These are phyloP conservation scores for Pseudogymnoascus sp. DNA, from an alignment of 2,329 filamentous ascomycete species.

Conservation along the genomic window DNA sequence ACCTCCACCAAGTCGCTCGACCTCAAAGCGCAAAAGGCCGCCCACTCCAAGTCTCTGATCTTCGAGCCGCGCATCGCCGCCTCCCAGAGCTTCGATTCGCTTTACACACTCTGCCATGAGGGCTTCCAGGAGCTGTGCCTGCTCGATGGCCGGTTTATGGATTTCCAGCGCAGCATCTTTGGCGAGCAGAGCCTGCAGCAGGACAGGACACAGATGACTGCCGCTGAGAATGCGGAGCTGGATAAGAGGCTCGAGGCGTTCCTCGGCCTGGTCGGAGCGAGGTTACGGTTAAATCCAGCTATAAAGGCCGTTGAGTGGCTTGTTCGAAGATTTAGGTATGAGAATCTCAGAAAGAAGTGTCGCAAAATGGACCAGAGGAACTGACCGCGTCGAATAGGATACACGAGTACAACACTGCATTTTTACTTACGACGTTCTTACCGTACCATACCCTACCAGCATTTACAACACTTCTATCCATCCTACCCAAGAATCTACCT, in stretches of 20 bases:
- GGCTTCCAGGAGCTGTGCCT: constrained; percentile 88
- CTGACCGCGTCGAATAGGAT: constrained; percentile 44
- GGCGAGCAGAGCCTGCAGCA: constrained; percentile 86
- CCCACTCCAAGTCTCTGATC: constrained; percentile 89
- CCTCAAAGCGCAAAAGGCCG: constrained; percentile 82
- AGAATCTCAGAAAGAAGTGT: constrained; percentile 9
- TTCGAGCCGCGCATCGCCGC: constrained; percentile 81
- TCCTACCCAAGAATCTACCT: constrained; percentile 69
- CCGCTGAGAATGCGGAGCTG: constrained; percentile 71
- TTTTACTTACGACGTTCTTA: constrained; percentile 75
- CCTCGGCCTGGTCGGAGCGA: constrained; percentile 66
- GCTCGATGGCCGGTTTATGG: constrained; percentile 69
- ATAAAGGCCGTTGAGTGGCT: constrained; percentile 94
- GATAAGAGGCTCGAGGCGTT: constrained; percentile 74
- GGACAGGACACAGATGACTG: constrained; percentile 78
- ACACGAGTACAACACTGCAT: constrained; percentile 80
- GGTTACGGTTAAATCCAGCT: constrained; percentile 74
- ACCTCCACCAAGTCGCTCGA: constrained; percentile 87
- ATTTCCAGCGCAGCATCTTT: constrained; percentile 74
- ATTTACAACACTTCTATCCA: constrained; percentile 79
- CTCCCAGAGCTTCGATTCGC: constrained; percentile 79
- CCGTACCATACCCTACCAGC: constrained; percentile 83
- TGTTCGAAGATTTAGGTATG: constrained; percentile 76
- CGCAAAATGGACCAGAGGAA: constrained; percentile 9
- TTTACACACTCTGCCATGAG: constrained; percentile 79